Evolutionary conservation across 2,329 filamentous ascomycete genomes (phyloP), one percentile per base, ranked within the genome.

Genomic region (Zymoseptoria passerinii): DNA sequence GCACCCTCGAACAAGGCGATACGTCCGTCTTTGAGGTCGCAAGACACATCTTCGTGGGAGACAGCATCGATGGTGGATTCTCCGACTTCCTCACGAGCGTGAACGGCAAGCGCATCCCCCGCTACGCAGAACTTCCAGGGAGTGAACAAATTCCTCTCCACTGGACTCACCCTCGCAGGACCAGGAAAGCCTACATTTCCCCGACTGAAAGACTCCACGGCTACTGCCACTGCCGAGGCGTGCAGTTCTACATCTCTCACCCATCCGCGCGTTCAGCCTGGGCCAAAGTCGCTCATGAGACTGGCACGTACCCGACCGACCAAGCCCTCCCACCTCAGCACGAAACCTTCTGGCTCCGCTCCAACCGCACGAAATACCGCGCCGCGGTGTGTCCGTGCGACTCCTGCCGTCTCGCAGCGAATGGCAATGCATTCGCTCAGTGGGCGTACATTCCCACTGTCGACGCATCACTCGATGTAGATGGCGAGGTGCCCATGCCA

Each of bases 401-500:
- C 4, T 81, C 82, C 1, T 89, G 86, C 68, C 81, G 85, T 4
- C 73, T 83, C 2, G 71, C 73, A 9, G 55, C 29, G 0, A 78
- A 81, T 0, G 85, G 85, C 2, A 85, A 83, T 61, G 83, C 87
- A 57, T 79, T 88, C 52, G 81, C 87, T 64, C 74, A 80, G 0
- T 89, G 85, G 85, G 78, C 82, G 0, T 89, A 87, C 65, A 73
- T 88, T 0, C 83, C 83, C 1, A 76, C 77, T 19, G 70, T 72
- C 1, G 84, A 85, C 65, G 81, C 88, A 55, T 70, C 75, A 18
- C 75, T 66, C 0, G 67, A 69, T 53, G 53, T 58, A 3, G 60
- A 58, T 13, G 67, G 67, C n/a, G 48, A 60, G 20, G 19, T 54
- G 2, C 56, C 63, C 9, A 60, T 67, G 50, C 48, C 51, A 19